Evolutionary conservation across 2,329 filamentous ascomycete genomes (phyloP).

Genomic region (Intubia oerlemansii): DNA sequence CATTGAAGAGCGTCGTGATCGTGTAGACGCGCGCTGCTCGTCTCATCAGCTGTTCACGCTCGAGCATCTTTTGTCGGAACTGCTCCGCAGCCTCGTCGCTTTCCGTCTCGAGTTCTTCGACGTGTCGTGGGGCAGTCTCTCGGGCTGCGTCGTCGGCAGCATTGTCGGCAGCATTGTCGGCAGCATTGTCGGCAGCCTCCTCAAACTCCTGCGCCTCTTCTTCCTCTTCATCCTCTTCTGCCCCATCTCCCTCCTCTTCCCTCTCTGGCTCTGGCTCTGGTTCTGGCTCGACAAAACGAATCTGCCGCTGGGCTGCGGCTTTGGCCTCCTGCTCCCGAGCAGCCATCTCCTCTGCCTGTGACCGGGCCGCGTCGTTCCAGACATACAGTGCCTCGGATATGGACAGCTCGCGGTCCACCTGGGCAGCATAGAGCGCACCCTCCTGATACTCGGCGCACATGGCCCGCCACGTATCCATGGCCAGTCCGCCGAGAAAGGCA

Average conservation of each 20-base stretch:
- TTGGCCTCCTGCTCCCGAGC: background rate
- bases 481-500: constrained; percentile 5
- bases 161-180: too few species aligned
- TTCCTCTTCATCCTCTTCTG: background rate
- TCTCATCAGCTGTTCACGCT: constrained; percentile 25
- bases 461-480: constrained; percentile 3
- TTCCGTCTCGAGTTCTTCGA: background rate
- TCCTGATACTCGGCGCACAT: background rate
- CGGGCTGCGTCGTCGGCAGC: too few species aligned
- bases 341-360: background rate
- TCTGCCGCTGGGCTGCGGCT: too few species aligned
- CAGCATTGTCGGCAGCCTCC: background rate
- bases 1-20: constrained; percentile 40
- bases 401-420: constrained; percentile 8
- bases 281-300: background rate
- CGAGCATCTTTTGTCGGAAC: constrained; percentile 6
- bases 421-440: constrained; percentile 5
- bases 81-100: constrained; percentile 1
- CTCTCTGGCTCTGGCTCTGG: background rate
- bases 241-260: background rate
- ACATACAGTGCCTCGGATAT: constrained; percentile 7
- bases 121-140: background rate
- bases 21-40: constrained; percentile 43
- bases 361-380: constrained; percentile 4
- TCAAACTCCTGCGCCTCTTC: background rate